Evolutionary conservation across 306 rosid species (phyloP).

Genomic region (Sesbania bispinosa): DNA sequence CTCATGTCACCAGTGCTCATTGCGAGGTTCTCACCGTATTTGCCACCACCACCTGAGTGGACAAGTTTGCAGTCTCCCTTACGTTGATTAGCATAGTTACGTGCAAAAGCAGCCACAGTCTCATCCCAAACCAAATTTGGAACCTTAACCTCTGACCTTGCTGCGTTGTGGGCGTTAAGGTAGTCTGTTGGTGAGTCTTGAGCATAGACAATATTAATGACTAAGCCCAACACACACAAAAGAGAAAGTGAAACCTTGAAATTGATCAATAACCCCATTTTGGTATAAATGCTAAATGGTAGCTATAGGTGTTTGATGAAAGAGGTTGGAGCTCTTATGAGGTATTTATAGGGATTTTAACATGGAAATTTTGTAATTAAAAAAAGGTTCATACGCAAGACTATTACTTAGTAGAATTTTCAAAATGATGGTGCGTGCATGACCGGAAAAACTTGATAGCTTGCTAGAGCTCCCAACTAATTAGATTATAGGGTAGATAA

Average conservation of each 20-base stretch:
- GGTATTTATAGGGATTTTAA: not conserved
- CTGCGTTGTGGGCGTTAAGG: constrained; percentile 31
- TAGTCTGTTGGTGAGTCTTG: constrained; percentile 31
- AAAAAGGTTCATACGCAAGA: not conserved
- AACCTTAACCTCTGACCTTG: constrained; percentile 29
- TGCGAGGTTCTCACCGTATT: constrained; percentile 25
- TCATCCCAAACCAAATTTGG: constrained; percentile 28
- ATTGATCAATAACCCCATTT: not conserved
- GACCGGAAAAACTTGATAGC: not conserved
- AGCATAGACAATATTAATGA: not conserved
- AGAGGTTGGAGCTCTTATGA: not conserved
- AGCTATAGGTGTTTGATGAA: constrained; percentile 16
- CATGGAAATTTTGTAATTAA: not conserved
- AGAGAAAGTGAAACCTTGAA: not conserved
- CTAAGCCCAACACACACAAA: not conserved
- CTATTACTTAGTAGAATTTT: not conserved
- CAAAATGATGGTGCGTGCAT: not conserved
- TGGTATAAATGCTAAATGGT: not conserved
- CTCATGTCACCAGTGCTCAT: not conserved
- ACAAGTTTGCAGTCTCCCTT: constrained; percentile 15
- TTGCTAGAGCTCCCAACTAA: too few species aligned
- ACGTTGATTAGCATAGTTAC: constrained; percentile 20
- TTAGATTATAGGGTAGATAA: too few species aligned
- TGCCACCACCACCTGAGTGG: constrained; percentile 26
- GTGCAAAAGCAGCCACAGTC: constrained; percentile 26